These are phyloP conservation scores for Lepiota subincarnata DNA, from an alignment of 768 basidiomycete genomes.

Conservation along the genomic window DNA sequence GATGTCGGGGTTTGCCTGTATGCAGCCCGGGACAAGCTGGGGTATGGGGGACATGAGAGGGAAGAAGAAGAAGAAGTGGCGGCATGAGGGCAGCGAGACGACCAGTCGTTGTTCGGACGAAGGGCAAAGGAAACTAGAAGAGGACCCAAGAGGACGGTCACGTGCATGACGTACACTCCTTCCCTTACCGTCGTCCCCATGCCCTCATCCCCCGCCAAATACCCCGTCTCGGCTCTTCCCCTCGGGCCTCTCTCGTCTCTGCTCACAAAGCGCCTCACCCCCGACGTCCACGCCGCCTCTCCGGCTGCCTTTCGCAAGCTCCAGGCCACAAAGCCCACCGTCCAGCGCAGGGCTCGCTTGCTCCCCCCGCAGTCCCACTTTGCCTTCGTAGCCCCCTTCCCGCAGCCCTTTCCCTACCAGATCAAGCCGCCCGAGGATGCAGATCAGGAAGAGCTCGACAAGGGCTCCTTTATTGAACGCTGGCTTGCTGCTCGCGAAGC, in stretches of 20 bases:
- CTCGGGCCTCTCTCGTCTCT: constrained; percentile 37
- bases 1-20: constrained; percentile 10
- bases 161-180: too few species aligned
- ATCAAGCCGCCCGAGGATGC: constrained; percentile 52
- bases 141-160: too few species aligned
- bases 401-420: constrained; percentile 77
- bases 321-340: constrained; percentile 50
- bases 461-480: constrained; percentile 63
- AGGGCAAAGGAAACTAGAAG: too few species aligned
- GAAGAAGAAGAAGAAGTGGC: too few species aligned
- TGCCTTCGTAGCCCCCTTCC: constrained; percentile 80
- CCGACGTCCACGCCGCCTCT: constrained; percentile 55
- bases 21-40: neutral
- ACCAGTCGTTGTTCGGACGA: too few species aligned
- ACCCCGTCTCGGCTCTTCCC: constrained; percentile 49
- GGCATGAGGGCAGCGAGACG: too few species aligned
- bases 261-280: constrained; percentile 45
- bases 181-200: neutral
- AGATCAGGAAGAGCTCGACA: constrained; percentile 43
- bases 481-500: constrained; percentile 74
- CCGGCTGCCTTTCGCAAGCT: constrained; percentile 48
- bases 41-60: neutral
- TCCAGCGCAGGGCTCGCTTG: constrained; percentile 67
- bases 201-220: constrained; percentile 20
- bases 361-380: constrained; percentile 60